Conservation (phyloP, 2,329 filamentous ascomycete genomes). For the Colletotrichum graminicola region DNA sequence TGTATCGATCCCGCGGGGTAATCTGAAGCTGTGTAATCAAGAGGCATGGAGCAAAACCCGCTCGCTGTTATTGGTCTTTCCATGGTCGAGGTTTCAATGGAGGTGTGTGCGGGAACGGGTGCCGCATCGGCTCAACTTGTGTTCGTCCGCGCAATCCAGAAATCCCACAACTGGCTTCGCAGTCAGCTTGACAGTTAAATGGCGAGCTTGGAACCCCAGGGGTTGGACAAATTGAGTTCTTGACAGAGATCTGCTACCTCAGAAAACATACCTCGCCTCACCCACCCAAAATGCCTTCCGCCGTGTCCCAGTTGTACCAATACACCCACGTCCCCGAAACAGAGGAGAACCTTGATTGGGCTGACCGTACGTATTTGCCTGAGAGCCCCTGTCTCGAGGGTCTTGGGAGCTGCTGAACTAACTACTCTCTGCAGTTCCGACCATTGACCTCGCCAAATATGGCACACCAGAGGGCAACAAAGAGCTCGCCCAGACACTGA, state of each 20-base stretch:
- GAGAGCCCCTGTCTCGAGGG: background rate
- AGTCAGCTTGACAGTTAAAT: conserved; percentile 28
- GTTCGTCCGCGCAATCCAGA: background rate
- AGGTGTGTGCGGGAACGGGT: background rate
- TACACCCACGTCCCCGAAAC: conserved; percentile 54
- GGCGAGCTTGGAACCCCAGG: conserved; percentile 33
- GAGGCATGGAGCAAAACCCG: conserved; percentile 24
- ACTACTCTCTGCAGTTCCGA: conserved; percentile 45
- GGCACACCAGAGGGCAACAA: conserved; percentile 49
- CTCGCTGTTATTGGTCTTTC: conserved; percentile 22
- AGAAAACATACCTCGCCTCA: conserved; percentile 19
- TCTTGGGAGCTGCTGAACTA: background rate
- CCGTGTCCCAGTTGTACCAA: conserved; percentile 48
- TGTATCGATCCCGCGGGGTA: conserved; percentile 33
- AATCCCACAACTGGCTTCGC: conserved; percentile 12
- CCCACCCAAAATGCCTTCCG: conserved; percentile 49
- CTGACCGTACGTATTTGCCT: conserved; percentile 47
- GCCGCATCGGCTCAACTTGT: background rate
- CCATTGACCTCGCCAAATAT: conserved; percentile 51
- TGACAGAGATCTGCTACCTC: conserved; percentile 5
- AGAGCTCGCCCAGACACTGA: conserved; percentile 47
- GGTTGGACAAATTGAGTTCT: background rate
- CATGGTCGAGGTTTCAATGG: background rate
- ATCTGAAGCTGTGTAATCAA: conserved; percentile 2
- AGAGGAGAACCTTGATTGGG: conserved; percentile 53